Evolutionary conservation across 2,329 filamentous ascomycete genomes (phyloP).

Genomic region (Beauveria pseudobassiana): DNA sequence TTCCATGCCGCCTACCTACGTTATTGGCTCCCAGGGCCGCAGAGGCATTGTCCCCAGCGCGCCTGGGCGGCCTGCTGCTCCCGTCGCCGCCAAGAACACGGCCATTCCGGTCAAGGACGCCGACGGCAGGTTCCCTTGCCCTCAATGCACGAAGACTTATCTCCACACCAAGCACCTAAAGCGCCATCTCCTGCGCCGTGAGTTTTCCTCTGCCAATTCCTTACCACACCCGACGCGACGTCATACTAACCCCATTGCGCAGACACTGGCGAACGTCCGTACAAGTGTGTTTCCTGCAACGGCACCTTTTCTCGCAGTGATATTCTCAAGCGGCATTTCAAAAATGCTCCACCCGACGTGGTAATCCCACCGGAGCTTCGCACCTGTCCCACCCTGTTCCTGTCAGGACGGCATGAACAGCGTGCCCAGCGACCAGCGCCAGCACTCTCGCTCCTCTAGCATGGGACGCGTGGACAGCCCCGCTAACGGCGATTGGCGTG

Average conservation of each 20-base stretch:
- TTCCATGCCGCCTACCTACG: constrained; percentile 79
- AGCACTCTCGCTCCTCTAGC: constrained; percentile 54
- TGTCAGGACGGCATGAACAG: constrained; percentile 51
- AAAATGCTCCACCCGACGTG: constrained; percentile 94
- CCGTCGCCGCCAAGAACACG: constrained; percentile 66
- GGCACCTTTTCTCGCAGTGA: constrained; percentile 98
- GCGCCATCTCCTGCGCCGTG: constrained; percentile 90
- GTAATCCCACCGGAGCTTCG: constrained; percentile 89
- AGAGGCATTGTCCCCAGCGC: constrained; percentile 87
- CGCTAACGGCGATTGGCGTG: constrained; percentile 44
- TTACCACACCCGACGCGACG: not conserved
- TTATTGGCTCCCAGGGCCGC: constrained; percentile 89
- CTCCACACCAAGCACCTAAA: constrained; percentile 96
- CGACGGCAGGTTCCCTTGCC: constrained; percentile 95
- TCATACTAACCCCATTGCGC: constrained; percentile 1
- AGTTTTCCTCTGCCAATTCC: constrained; percentile 41
- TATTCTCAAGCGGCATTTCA: constrained; percentile 98
- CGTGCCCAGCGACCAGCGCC: constrained; percentile 52
- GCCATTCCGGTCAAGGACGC: constrained; percentile 93
- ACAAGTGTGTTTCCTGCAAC: constrained; percentile 95
- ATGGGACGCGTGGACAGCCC: constrained; percentile 50
- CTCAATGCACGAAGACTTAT: constrained; percentile 97
- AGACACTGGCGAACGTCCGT: constrained; percentile 97
- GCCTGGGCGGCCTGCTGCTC: constrained; percentile 73
- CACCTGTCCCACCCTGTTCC: constrained; percentile 80